Evolutionary conservation across 2,329 filamentous ascomycete genomes (phyloP).

Genomic region (Paecilomyces dactylethromorphus): DNA sequence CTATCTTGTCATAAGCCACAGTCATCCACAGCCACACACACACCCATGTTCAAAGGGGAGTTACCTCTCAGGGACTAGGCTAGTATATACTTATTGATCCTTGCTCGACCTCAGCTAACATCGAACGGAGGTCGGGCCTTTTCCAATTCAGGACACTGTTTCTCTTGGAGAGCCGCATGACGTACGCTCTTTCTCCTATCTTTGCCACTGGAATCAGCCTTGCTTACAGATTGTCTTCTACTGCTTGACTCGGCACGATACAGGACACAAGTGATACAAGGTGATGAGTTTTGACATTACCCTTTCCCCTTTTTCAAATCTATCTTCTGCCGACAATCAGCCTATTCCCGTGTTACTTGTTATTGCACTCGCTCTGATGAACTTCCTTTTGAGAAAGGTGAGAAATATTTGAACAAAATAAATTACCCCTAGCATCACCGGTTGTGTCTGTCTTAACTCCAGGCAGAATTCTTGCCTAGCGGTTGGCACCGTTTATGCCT

Average conservation of each 20-base stretch:
- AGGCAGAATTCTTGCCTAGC: not conserved
- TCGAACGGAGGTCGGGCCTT: not conserved
- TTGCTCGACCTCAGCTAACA: not conserved
- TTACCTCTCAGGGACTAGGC: not conserved
- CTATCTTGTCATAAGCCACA: not conserved
- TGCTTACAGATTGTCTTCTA: not conserved
- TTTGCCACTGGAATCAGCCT: not conserved
- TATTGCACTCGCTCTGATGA: not conserved
- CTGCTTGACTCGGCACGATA: not conserved
- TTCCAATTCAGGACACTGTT: not conserved
- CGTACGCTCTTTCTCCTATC: not conserved
- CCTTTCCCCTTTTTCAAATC: not conserved
- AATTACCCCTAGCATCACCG: not conserved
- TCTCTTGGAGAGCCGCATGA: not conserved
- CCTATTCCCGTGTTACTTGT: not conserved
- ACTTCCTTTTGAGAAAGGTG: not conserved
- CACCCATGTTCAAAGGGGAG: not conserved
- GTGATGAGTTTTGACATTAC: not conserved
- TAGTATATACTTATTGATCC: not conserved
- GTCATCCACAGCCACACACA: not conserved
- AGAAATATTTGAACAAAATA: too few relatives aligned
- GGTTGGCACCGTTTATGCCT: not conserved
- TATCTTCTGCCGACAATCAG: not conserved
- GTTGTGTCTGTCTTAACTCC: not conserved
- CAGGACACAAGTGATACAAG: not conserved